Evolutionary conservation across 176 grass and related monocot genomes (phyloP).

Genomic region (Avena insularis): DNA sequence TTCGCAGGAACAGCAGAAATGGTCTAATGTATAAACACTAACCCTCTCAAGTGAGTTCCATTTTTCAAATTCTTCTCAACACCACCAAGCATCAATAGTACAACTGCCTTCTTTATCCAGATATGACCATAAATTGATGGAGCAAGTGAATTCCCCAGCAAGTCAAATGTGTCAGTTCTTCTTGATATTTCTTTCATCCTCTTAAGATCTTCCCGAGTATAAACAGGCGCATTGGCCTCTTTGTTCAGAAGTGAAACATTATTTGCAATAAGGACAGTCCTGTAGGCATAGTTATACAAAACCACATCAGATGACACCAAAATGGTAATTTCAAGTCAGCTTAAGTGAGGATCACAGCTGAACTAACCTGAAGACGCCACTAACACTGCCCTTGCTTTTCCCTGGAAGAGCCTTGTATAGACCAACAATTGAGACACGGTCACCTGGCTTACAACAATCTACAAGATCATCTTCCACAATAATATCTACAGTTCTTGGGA

Average conservation of each 20-base stretch:
- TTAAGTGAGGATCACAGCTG: neutral
- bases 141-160: slow-evolving; percentile 95
- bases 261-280: slow-evolving; percentile 95
- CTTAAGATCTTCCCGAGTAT: slow-evolving; percentile 81
- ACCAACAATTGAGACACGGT: slow-evolving; percentile 94
- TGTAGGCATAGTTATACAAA: slow-evolving; percentile 43
- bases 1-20: slow-evolving; percentile 16
- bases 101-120: slow-evolving; percentile 96
- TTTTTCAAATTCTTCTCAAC: slow-evolving; percentile 98
- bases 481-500: slow-evolving; percentile 92
- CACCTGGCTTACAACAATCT: slow-evolving; percentile 98
- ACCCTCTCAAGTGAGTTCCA: slow-evolving; percentile 99
- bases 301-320: slow-evolving; percentile 32
- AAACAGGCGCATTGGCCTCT: slow-evolving; percentile 93
- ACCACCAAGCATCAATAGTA: slow-evolving; percentile 96
- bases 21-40: slow-evolving; percentile 29
- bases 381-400: slow-evolving; percentile 99
- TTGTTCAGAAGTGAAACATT: slow-evolving; percentile 96
- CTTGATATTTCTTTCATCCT: slow-evolving; percentile 89
- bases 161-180: slow-evolving; percentile 82
- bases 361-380: slow-evolving; percentile 91
- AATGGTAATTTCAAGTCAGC: slow-evolving; percentile 10
- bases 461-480: slow-evolving; percentile 97
- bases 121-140: slow-evolving; percentile 93
- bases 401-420: slow-evolving; percentile 96